These are phyloP conservation scores for Xerocomus nothofagi DNA, from an alignment of 1,284 basidiomycete genomes.

Conservation along the genomic window DNA sequence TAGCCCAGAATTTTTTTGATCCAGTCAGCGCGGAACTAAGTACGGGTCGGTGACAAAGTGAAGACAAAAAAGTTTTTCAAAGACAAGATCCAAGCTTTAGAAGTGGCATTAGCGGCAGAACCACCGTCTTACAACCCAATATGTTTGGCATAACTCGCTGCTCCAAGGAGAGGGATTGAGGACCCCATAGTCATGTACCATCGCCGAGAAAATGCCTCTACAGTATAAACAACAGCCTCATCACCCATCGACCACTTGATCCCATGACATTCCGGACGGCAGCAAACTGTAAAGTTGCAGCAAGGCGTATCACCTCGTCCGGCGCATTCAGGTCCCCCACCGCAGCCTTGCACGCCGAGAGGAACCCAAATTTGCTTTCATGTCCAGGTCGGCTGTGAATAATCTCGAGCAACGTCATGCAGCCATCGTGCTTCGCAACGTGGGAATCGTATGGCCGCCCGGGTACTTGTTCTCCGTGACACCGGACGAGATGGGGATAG, in stretches of 20 bases:
- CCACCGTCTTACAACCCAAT: slow-evolving; percentile 11
- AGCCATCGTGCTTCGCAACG: slow-evolving; percentile 23
- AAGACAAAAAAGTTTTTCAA: background rate
- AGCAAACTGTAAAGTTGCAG: slow-evolving; percentile 36
- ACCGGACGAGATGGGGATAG: slow-evolving; percentile 22
- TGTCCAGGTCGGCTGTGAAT: slow-evolving; percentile 34
- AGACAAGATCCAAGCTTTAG: too few relatives aligned
- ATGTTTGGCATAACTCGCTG: slow-evolving; percentile 21
- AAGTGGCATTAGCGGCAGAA: background rate
- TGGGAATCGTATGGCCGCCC: slow-evolving; percentile 14
- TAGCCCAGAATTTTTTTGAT: background rate
- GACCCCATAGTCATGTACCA: slow-evolving; percentile 17
- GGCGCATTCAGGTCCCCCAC: slow-evolving; percentile 21
- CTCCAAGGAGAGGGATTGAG: slow-evolving; percentile 20
- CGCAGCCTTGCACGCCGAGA: slow-evolving; percentile 30
- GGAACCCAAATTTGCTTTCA: slow-evolving; percentile 26
- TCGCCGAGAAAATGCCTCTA: slow-evolving; percentile 24
- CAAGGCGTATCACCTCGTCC: slow-evolving; percentile 39
- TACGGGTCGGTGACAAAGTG: too few relatives aligned
- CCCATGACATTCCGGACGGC: slow-evolving; percentile 40
- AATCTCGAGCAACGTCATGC: slow-evolving; percentile 23
- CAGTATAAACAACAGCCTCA: slow-evolving; percentile 8
- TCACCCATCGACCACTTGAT: slow-evolving; percentile 37
- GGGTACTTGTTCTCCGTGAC: slow-evolving; percentile 18
- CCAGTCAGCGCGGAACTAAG: background rate